Base-by-base conservation (phyloP, 192 early-diverging fungal genomes). In the Umbelopsis vinacea region DNA sequence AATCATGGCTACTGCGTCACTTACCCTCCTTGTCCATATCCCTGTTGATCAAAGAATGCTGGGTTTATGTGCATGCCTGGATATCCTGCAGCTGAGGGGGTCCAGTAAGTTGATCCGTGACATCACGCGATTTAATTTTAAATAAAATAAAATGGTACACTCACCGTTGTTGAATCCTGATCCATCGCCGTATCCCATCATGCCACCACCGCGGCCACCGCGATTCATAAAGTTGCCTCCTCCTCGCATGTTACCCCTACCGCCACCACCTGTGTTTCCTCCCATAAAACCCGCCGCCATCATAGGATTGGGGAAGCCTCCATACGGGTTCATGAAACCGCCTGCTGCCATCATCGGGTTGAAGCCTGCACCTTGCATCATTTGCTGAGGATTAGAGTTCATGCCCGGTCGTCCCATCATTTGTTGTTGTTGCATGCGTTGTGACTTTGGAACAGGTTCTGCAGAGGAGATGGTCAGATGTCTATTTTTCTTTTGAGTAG, bases 51-150 rank as follows among this genome's bases (percentile, higher is more conserved):
- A 67, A 81, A 81, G 50, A 81, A 81, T 55, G 80, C 80, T 10
- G 80, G 80, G 72, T 81, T 81, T 68, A 81, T 75, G 68, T 81
- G 77, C 70, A 77, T 77, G 45, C 76, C 80, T n/a, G 71, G 69
- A 46, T 40, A 80, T 55, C 70, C 71, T 66, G 55, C 67, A 68
- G 66, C 33, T 55, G 29, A 52, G 46, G 54, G 29, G 38, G 54
- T 46, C 15, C 14, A 70, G 37, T 50, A 52, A 46, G 46, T 33
- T 2, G 40, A 70, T 43, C 50, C 33, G 38, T 57, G 17, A 45
- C 0, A 21, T 40, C 68, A 78, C 33, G 57, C 55, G 11, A 68
- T 47, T 40, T 29, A 57, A 43, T 43, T 43, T 12, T 50, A 67
- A n/a, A n/a, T n/a, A n/a, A n/a, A n/a, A n/a, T n/a, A n/a, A 29